phyloP scores from a whole-genome alignment of 179 eudicot species.

The Silene noctiflora region DNA sequence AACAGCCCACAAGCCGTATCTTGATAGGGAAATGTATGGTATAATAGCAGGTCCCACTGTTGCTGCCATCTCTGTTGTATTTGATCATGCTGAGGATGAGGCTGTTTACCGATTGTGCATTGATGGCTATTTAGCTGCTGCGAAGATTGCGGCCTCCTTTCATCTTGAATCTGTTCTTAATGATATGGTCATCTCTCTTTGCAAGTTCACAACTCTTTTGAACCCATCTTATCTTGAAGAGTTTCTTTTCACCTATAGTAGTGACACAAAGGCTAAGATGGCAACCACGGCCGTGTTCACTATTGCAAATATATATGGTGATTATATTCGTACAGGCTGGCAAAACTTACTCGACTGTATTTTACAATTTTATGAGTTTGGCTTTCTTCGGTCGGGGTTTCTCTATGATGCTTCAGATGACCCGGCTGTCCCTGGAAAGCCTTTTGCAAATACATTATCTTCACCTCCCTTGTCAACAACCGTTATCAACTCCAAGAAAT shows the following conservation, averaged over 20 bases:
- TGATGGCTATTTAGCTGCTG: constrained; percentile 65
- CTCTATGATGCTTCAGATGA: constrained; percentile 68
- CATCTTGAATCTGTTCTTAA: constrained; percentile 60
- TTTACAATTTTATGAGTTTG: constrained; percentile 55
- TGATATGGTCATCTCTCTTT: constrained; percentile 64
- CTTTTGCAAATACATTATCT: constrained; percentile 41
- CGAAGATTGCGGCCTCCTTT: constrained; percentile 59
- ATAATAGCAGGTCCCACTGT: constrained; percentile 64
- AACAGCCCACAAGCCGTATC: constrained; percentile 44
- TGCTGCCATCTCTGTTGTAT: constrained; percentile 76
- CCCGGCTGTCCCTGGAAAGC: constrained; percentile 45
- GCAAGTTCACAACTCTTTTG: constrained; percentile 63
- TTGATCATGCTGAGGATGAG: constrained; percentile 68
- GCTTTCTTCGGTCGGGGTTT: constrained; percentile 60
- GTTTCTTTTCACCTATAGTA: constrained; percentile 57
- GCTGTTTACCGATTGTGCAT: constrained; percentile 59
- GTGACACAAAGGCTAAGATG: constrained; percentile 63
- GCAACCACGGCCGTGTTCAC: constrained; percentile 57
- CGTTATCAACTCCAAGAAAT: constrained; percentile 47
- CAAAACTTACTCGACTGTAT: constrained; percentile 63
- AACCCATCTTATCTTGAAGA: constrained; percentile 56
- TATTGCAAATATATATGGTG: constrained; percentile 60
- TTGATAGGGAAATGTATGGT: constrained; percentile 68
- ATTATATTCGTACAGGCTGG: constrained; percentile 65
- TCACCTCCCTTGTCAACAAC: constrained; percentile 40